Base-by-base conservation (phyloP, 805 yeast species). In the Candida taoyuanica region DNA sequence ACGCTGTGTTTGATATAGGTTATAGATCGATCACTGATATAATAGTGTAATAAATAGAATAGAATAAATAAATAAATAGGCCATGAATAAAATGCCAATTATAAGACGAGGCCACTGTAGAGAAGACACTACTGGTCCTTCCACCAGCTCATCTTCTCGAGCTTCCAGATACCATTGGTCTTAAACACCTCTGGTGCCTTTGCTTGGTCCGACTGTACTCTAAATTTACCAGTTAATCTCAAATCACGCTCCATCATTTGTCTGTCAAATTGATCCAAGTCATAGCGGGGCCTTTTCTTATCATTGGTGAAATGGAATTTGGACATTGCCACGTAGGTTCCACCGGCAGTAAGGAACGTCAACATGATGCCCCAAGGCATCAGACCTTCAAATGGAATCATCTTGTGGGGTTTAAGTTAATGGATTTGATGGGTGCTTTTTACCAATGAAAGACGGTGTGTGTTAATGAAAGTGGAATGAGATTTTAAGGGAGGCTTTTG, bases 121-220 rank as follows among this genome's bases (percentile, higher is more conserved):
- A 9, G 13, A 18, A 14, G 17, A 20, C 18, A 14, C 11, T 14
- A 6, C 39, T 16, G 34, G 21, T 40, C 43, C 43, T 44, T 45
- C 46, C 56, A 56, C 58, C 59, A 56, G 34, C 51, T 53, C 15
- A 37, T 37, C 39, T 50, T 50, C 42, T 58, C 53, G 27, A 58
- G 24, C 39, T 56, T 58, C 55, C 59, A 55, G 33, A 50, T 49
- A n/a, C 84, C 73, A 57, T 74, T 78, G n/a, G 85, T 78, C 64
- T 80, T 83, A 71, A 86, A 85, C 23, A 70, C 72, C 44, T 81
- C 89, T 27, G 88, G 87, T 4, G 94, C 95, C 29, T 71, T 63
- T 6, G 88, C 73, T 30, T 68, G 72, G 46, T 76, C 78, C 34
- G 71, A 59, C 58, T 84, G 91, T 27, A 80, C 89, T 56, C 95